Base-by-base conservation (phyloP, 768 basidiomycete genomes). In the Filobasidium wieringae region DNA sequence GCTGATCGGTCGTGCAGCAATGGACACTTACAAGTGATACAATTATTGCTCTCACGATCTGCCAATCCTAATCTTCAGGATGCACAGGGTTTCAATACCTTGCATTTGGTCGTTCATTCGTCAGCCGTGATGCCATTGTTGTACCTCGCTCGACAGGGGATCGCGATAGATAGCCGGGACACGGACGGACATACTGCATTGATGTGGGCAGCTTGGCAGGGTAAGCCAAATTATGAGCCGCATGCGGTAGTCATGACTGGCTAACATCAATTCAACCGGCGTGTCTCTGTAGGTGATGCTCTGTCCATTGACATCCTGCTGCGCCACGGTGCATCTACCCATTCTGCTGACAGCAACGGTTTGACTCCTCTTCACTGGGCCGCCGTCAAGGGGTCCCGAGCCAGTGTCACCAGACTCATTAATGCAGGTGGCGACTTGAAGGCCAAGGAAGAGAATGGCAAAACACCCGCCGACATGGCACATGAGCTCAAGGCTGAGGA, bases 171-270 rank as follows among this genome's bases (percentile, higher is more conserved):
- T 70, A 85, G 85, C 47, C 80, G 84, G 37, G 95, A 99, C 72
- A 78, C 84, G 1, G 86, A 88, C 66, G 95, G 95, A 0, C 95
- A 97, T 70, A 95, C 93, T 0, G 80, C 88, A 0, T 79, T 97
- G 51, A 95, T 96, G 88, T 99, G 95, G 95, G 95, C 95, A 5
- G 88, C 90, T 8, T 99, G 97, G 74, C 95, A 99, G 72, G 95
- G 72, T 73, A 49, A 58, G 64, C 2, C 43, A 26, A 40, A 40
- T 15, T 22, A 3, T 11, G 11, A 5, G 17, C 11, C 41, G 34
- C 8, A 8, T 49, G 3, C 49, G 17, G n/a, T n/a, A n/a, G n/a
- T n/a, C n/a, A n/a, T n/a, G n/a, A 32, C 37, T 47, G 4, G 15
- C 8, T 9, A 4, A 8, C n/a, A 15, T 24, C 14, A 22, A n/a